Percentiles rank a stretch among this genome's conserved stretches.
Conservation (phyloP, 768 basidiomycete genomes). For the Tylopilus felleus region DNA sequence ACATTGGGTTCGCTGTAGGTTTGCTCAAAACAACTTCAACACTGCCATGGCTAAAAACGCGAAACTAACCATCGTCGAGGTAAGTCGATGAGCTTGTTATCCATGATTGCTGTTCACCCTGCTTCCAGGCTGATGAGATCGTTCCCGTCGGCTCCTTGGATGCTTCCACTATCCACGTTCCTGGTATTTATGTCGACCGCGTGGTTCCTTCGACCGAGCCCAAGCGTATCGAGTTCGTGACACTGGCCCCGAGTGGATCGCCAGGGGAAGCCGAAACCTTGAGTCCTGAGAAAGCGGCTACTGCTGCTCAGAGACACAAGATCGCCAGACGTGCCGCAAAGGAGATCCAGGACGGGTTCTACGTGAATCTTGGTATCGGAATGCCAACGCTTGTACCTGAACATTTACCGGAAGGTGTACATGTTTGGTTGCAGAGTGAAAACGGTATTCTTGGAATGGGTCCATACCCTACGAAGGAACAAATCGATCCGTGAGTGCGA, state of each 20-base stretch:
- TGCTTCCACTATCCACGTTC: slow-evolving; percentile 77
- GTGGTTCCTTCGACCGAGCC: slow-evolving; percentile 75
- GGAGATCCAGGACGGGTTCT: slow-evolving; percentile 84
- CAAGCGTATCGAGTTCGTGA: slow-evolving; percentile 75
- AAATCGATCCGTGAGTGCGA: slow-evolving; percentile 71
- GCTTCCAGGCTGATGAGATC: slow-evolving; percentile 75
- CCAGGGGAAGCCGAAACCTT: slow-evolving; percentile 23
- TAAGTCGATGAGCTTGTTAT: slow-evolving; percentile 23
- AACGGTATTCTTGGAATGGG: slow-evolving; percentile 89
- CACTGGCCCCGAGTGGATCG: slow-evolving; percentile 53
- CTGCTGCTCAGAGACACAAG: slow-evolving; percentile 56
- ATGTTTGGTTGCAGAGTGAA: slow-evolving; percentile 90
- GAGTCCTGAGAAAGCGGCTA: slow-evolving; percentile 51
- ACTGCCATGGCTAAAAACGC: slow-evolving; percentile 88
- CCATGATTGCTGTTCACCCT: neutral
- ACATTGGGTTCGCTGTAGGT: slow-evolving; percentile 40
- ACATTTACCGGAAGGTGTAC: slow-evolving; percentile 65
- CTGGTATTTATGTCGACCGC: slow-evolving; percentile 85
- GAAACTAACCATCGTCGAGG: slow-evolving; percentile 88
- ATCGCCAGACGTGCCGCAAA: slow-evolving; percentile 86
- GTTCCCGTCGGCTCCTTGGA: slow-evolving; percentile 80
- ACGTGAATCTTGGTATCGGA: slow-evolving; percentile 87
- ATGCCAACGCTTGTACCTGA: slow-evolving; percentile 90
- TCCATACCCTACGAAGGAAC: slow-evolving; percentile 79
- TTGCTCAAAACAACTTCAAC: slow-evolving; percentile 85